These are phyloP conservation scores for Hevea brasiliensis DNA, from an alignment of 345 rosid species.

Conservation along the genomic window DNA sequence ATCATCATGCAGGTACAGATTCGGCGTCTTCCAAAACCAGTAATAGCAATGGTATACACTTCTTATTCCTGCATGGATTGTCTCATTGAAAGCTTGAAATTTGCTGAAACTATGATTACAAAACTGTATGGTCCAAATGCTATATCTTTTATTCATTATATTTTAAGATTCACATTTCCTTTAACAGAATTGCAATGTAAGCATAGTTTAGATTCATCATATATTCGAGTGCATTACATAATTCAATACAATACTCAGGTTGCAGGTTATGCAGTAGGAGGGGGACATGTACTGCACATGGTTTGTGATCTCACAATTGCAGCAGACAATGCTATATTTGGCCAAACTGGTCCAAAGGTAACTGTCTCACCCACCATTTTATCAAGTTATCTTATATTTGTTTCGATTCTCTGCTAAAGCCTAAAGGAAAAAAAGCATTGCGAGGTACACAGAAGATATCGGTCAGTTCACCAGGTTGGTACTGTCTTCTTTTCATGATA, in stretches of 20 bases:
- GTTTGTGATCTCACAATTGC: slow-evolving; percentile 95
- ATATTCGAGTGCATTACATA: slow-evolving; percentile 4
- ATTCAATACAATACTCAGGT: slow-evolving; percentile 45
- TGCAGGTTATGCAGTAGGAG: slow-evolving; percentile 97
- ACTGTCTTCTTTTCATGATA: background rate
- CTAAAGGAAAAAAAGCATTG: background rate
- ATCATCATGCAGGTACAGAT: slow-evolving; percentile 63
- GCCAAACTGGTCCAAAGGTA: slow-evolving; percentile 99
- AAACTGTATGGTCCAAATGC: background rate
- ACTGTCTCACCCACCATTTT: background rate
- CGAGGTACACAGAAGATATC: background rate
- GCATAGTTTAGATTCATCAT: background rate
- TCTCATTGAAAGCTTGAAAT: slow-evolving; percentile 3
- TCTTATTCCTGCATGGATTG: slow-evolving; percentile 4
- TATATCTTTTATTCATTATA: background rate
- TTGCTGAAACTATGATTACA: background rate
- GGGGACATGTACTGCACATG: slow-evolving; percentile 93
- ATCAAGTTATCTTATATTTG: background rate
- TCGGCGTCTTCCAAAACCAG: slow-evolving; percentile 92
- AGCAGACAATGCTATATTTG: slow-evolving; percentile 84
- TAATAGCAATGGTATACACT: slow-evolving; percentile 80
- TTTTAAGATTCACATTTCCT: slow-evolving; percentile 3
- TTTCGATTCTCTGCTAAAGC: background rate
- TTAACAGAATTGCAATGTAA: background rate
- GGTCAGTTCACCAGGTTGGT: background rate